A percentile compares a stretch with the other conserved stretches of the same genome.
Conservation (phyloP, 192 early-diverging fungal species). For the Podochytrium sp. region DNA sequence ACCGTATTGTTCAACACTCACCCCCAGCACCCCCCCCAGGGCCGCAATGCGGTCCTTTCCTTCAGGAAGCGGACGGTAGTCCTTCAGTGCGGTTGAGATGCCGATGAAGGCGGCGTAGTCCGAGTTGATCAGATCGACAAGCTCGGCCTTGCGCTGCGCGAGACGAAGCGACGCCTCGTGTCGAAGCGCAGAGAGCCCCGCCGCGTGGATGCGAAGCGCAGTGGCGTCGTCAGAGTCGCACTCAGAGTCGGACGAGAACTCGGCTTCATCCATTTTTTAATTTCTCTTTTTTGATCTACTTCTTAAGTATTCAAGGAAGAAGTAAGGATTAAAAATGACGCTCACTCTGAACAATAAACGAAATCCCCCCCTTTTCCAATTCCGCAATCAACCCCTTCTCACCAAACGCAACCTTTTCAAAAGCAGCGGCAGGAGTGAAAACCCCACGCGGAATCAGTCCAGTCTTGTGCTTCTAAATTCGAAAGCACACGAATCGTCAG, state of each 20-base stretch:
- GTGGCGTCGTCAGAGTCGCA: conserved; percentile 65
- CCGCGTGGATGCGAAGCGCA: conserved; percentile 61
- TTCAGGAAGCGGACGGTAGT: conserved; percentile 59
- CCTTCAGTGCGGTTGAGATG: conserved; percentile 72
- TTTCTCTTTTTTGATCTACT: neutral
- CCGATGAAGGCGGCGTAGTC: conserved; percentile 85
- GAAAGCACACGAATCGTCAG: too few species aligned
- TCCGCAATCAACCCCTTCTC: conserved; percentile 17
- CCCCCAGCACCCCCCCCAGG: conserved; percentile 44
- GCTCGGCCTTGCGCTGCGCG: conserved; percentile 67
- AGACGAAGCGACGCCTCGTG: conserved; percentile 61
- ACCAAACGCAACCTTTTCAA: conserved; percentile 25
- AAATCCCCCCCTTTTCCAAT: conserved; percentile 18
- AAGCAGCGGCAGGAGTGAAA: conserved; percentile 41
- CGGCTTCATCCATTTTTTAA: neutral
- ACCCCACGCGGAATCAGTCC: conserved; percentile 35
- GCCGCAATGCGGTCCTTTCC: conserved; percentile 58
- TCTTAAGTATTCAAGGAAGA: neutral
- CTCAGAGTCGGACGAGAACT: neutral
- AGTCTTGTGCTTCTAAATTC: too few species aligned
- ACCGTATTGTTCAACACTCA: too few species aligned
- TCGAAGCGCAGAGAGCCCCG: conserved; percentile 69
- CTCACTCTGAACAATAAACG: conserved; percentile 26
- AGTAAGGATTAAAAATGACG: conserved; percentile 21
- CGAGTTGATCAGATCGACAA: conserved; percentile 77